Evolutionary conservation across 768 basidiomycete genomes (phyloP), one percentile per base, ranked within the genome.

Genomic region (Termitomyces sp.): DNA sequence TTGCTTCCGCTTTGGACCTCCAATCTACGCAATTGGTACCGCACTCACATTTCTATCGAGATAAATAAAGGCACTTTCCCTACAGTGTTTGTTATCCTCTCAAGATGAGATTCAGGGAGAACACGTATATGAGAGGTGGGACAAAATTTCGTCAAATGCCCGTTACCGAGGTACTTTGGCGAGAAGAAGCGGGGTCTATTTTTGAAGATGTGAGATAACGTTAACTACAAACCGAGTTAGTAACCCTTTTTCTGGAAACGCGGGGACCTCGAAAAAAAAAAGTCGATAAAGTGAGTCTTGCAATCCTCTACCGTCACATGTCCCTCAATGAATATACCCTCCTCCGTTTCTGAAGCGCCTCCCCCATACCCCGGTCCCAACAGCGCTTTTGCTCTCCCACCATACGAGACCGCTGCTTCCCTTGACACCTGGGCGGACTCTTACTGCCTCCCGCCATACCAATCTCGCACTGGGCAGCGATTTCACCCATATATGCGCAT

Each of bases 401-500:
- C 42, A 25, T 66, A 59, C 42, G 55, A 64, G 8, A 36, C 60
- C 3, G 65, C 59, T 10, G 60, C 56, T 47, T 40, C 36, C 2
- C 34, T 56, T 0, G 58, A 60, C 48, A 48, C 63, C 9, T 64
- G 59, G 43, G 59, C 50, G 15, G 66, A 67, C 48, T 60, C 66
- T 3, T 62, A 59, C 32, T 58, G 66, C 29, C 58, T 67, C 5
- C 66, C 66, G 0, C 45, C 62, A 0, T 67, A 67, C 25, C 59
- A 57, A 43, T 40, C 31, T n/a, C 62, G 66, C 5, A 57, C 62
- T 25, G 58, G 61, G 10, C 38, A 49, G 2, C 62, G 66, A 14
- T 66, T 51, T 31, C 66, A 66, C 42, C 66, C 66, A 1, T 67
- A 67, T 42, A 42, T 53, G 51, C 57, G 62, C 29, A 38, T 57